phyloP scores from a whole-genome alignment of 768 basidiomycete species.

The Agaricus subrufescens region DNA sequence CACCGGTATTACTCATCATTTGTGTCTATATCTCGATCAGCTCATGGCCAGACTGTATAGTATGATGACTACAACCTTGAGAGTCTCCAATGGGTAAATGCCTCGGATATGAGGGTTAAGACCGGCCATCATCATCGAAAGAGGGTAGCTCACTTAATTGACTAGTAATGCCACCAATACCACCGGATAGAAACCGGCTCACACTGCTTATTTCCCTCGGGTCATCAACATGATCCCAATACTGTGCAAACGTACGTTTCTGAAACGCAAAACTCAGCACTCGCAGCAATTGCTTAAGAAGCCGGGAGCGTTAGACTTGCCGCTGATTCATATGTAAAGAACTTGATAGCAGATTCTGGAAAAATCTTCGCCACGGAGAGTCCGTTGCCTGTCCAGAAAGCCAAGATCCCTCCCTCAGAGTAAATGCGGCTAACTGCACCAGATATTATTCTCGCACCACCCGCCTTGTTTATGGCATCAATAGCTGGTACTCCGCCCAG shows the following conservation, averaged over 20 bases:
- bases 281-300: slow-evolving; percentile 4
- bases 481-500: slow-evolving; percentile 50
- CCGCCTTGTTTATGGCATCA: slow-evolving; percentile 33
- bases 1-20: slow-evolving; percentile 88
- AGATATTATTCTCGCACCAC: slow-evolving; percentile 59
- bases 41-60: slow-evolving; percentile 16
- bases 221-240: slow-evolving; percentile 90
- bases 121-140: slow-evolving; percentile 5
- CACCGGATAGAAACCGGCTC: slow-evolving; percentile 93
- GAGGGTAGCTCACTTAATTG: slow-evolving; percentile 67
- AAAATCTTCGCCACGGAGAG: slow-evolving; percentile 94
- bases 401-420: slow-evolving; percentile 80
- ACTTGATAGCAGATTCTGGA: slow-evolving; percentile 98
- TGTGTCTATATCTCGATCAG: slow-evolving; percentile 54
- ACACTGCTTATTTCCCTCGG: slow-evolving; percentile 82
- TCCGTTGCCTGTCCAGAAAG: slow-evolving; percentile 98
- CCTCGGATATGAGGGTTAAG: slow-evolving; percentile 40
- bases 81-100: slow-evolving; percentile 94
- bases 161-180: slow-evolving; percentile 91
- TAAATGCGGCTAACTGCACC: slow-evolving; percentile 81
- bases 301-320: slow-evolving; percentile 41
- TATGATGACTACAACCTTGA: slow-evolving; percentile 56
- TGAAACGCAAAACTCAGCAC: slow-evolving; percentile 25
- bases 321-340: slow-evolving; percentile 90
- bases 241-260: slow-evolving; percentile 93